phyloP scores from a whole-genome alignment of 176 grass and related monocot genomes.

The Chrysopogon serrulatus region DNA sequence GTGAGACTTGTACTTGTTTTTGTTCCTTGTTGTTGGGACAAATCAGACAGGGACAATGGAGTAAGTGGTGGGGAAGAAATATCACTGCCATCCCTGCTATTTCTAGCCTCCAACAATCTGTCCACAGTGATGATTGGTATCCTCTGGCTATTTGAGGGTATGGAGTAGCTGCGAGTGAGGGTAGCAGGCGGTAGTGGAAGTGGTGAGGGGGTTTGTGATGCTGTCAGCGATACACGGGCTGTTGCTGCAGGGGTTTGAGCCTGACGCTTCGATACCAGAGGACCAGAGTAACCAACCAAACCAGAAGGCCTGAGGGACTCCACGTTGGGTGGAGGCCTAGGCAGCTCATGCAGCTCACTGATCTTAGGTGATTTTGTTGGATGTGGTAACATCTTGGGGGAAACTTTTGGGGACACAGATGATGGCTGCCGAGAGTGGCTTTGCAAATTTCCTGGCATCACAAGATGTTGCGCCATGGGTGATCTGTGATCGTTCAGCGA shows the following conservation, averaged over 20 bases:
- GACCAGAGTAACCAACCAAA: conserved; percentile 84
- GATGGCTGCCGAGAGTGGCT: conserved; percentile 18
- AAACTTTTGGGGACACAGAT: conserved; percentile 27
- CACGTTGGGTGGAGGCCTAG: conserved; percentile 56
- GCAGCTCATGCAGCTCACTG: conserved; percentile 80
- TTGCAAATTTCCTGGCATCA: conserved; percentile 18
- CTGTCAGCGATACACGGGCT: background rate
- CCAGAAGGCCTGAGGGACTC: conserved; percentile 39
- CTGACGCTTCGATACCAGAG: conserved; percentile 63
- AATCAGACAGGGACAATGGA: conserved; percentile 35
- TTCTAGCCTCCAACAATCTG: conserved; percentile 45
- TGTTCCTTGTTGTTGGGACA: conserved; percentile 25
- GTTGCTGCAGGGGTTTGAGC: conserved; percentile 9
- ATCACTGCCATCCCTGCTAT: conserved; percentile 39
- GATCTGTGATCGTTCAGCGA: conserved; percentile 29
- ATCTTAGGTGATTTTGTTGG: conserved; percentile 59
- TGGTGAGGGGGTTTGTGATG: conserved; percentile 41
- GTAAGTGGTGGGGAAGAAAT: conserved; percentile 41
- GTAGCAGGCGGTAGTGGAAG: conserved; percentile 58
- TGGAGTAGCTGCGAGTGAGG: conserved; percentile 56
- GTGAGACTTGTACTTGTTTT: conserved; percentile 22
- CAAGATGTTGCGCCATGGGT: conserved; percentile 27
- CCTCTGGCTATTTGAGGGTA: conserved; percentile 70
- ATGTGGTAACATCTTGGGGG: conserved; percentile 24
- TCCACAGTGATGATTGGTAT: conserved; percentile 50